Conservation (phyloP, 768 basidiomycete genomes). For the Mycena haematopus region DNA sequence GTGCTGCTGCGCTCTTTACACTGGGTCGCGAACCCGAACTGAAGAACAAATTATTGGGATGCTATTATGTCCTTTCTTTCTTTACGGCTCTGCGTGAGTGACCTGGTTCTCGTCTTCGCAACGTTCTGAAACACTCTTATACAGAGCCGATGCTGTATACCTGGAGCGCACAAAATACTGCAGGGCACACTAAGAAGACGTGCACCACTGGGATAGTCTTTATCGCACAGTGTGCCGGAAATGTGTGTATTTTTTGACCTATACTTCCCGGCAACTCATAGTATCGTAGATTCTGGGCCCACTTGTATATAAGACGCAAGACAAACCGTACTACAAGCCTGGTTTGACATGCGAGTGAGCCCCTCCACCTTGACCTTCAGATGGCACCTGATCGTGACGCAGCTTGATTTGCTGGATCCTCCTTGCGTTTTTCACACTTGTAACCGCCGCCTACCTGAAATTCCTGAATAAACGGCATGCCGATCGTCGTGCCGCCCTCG, state of each 20-base stretch:
- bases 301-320: conserved; percentile 43
- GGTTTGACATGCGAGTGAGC: conserved; percentile 46
- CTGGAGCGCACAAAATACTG: conserved; percentile 49
- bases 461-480: conserved; percentile 47
- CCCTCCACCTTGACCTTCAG: not conserved
- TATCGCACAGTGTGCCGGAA: conserved; percentile 53
- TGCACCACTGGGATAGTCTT: conserved; percentile 51
- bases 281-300: conserved; percentile 42
- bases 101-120: not conserved
- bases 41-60: conserved; percentile 40
- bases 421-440: conserved; percentile 40
- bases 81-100: conserved; percentile 42
- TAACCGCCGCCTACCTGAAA: conserved; percentile 45
- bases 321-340: conserved; percentile 46
- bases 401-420: conserved; percentile 49
- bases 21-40: conserved; percentile 41
- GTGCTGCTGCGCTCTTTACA: conserved; percentile 40
- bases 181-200: conserved; percentile 50
- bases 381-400: not conserved
- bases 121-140: not conserved
- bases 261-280: not conserved
- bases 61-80: conserved; percentile 48
- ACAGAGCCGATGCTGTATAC: conserved; percentile 48
- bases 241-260: conserved; percentile 35
- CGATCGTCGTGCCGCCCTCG: conserved; percentile 39